Base-by-base conservation (phyloP, 1,284 basidiomycete species). In the Sphagnurus paluster region DNA sequence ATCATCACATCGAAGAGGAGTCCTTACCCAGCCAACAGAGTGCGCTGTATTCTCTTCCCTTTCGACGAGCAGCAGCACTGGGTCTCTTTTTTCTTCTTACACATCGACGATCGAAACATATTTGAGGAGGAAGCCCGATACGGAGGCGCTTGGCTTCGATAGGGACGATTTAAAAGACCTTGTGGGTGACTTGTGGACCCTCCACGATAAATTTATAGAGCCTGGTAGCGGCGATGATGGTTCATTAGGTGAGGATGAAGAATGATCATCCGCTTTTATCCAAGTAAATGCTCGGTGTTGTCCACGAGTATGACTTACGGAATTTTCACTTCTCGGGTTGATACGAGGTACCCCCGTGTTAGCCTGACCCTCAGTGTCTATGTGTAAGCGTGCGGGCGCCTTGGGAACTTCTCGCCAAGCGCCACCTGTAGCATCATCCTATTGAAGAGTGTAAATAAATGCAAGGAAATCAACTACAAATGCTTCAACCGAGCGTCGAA, bases 121-220 rank as follows among this genome's bases (percentile, higher is more conserved):
- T 39, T 55, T 66, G 3, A 57, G 60, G 50, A 61, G 57, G 52
- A 63, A 56, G 45, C 54, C 51, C 46, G 59, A 56, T 9, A 46
- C 58, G 19, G 53, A 61, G 24, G 57, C 49, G 5, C 58, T 66
- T 33, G 74, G 70, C 5, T 59, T 76, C 16, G 71, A 75, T 33
- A 46, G 59, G 2, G 81, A 82, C 37, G 79, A 80, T 3, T 53
- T 79, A 35, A 68, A 56, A 43, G 79, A 80, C 39, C 58, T 82
- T n/a, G 66, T 59, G 4, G 72, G 74, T 52, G 71, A 72, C 33
- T 56, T 83, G 21, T 79, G 79, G 78, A 69, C 66, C 25, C 64
- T 80, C 25, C 67, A 70, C 30, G 77, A 79, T 54, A 71, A 65
- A 38, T 73, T 70, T 55, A 61, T 57, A n/a, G 70, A 62, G 23